phyloP scores from a whole-genome alignment of 495 filamentous ascomycete species.

The Penicillium riverlandense region DNA sequence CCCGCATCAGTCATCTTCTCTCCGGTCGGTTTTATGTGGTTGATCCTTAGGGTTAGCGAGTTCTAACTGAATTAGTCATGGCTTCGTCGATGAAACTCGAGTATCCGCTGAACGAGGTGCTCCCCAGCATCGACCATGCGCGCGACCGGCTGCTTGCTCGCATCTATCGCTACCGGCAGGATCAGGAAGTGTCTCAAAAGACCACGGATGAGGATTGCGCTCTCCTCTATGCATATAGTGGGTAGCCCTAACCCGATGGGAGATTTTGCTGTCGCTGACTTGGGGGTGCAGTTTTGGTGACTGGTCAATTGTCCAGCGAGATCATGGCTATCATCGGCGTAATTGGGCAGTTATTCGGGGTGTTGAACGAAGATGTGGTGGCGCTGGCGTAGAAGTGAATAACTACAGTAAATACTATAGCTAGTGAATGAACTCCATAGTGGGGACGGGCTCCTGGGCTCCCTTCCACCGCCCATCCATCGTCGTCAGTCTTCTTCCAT shows the following conservation, averaged over 20 bases:
- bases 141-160: constrained; percentile 83
- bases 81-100: constrained; percentile 89
- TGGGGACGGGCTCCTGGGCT: background rate
- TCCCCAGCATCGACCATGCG: constrained; percentile 74
- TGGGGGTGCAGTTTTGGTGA: constrained; percentile 36
- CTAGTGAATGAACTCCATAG: too few relatives aligned
- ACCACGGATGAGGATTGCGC: constrained; percentile 64
- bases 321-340: constrained; percentile 45
- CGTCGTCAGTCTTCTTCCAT: constrained; percentile 15
- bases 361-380: constrained; percentile 65
- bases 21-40: constrained; percentile 45
- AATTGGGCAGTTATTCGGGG: constrained; percentile 57
- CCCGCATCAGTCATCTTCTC: constrained; percentile 86
- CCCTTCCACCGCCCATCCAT: constrained; percentile 11
- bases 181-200: constrained; percentile 44
- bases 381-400: constrained; percentile 35
- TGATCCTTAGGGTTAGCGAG: too few relatives aligned
- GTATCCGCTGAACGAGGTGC: constrained; percentile 79
- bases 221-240: constrained; percentile 67
- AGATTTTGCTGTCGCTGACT: background rate
- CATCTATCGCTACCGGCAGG: constrained; percentile 75
- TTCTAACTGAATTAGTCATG: constrained; percentile 48
- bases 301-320: constrained; percentile 44
- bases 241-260: constrained; percentile 6
- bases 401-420: too few relatives aligned